These are phyloP conservation scores for Ochetophila trinervis DNA, from an alignment of 306 rosid genomes.

Conservation along the genomic window DNA sequence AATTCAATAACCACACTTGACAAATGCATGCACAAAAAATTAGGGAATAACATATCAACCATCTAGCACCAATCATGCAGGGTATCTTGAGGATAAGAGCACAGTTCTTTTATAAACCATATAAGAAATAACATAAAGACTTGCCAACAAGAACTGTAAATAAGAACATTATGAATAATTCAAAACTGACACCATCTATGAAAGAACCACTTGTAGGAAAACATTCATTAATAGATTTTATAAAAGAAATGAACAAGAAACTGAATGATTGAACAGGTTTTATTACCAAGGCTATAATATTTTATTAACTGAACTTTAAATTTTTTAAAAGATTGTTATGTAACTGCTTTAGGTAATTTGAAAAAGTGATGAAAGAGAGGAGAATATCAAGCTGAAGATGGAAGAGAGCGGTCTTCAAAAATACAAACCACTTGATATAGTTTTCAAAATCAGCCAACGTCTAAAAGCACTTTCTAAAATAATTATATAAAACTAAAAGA, in stretches of 20 bases:
- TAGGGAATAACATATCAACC: not conserved
- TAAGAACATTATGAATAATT: too few species aligned
- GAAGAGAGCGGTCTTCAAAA: too few species aligned
- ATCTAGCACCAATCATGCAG: not conserved
- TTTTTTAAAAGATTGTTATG: too few species aligned
- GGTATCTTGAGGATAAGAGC: not conserved
- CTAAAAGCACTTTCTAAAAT: too few species aligned
- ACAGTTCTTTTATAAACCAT: not conserved
- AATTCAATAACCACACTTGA: not conserved
- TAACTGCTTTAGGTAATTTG: too few species aligned
- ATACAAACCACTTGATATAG: too few species aligned
- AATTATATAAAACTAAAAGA: too few species aligned
- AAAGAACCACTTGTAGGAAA: not conserved
- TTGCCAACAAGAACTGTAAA: not conserved
- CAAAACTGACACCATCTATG: not conserved
- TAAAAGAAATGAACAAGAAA: not conserved
- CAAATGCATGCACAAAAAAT: not conserved
- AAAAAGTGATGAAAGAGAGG: too few species aligned
- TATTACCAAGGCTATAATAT: not conserved
- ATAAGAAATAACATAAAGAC: not conserved
- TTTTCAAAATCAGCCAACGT: too few species aligned
- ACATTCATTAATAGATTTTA: not conserved
- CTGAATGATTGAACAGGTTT: not conserved
- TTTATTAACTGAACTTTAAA: too few species aligned
- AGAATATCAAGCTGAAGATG: too few species aligned